A percentile compares a stretch with the other conserved stretches of the same genome.
These are phyloP conservation scores for Effrenium voratum DNA, from an alignment of 73 alveolate species.

Conservation along the genomic window DNA sequence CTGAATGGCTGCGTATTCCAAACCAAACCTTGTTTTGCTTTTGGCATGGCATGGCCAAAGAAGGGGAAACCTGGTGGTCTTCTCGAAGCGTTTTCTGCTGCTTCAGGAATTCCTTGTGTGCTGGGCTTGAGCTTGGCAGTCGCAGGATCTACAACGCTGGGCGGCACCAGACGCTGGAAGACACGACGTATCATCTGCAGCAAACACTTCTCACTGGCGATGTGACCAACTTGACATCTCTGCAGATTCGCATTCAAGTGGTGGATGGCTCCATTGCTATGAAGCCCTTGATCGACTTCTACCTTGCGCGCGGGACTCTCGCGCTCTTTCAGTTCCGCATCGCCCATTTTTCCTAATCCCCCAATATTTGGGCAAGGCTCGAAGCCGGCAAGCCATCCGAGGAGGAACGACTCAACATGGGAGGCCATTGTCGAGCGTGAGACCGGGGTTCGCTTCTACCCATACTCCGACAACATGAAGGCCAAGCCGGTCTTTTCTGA, in stretches of 20 bases:
- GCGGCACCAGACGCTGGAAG: slow-evolving; percentile 61
- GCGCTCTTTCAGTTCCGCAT: too few species aligned
- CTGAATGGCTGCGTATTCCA: too few species aligned
- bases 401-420: slow-evolving; percentile 54
- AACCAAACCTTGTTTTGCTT: not conserved
- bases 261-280: slow-evolving; percentile 59
- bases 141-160: slow-evolving; percentile 62
- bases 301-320: slow-evolving; percentile 25
- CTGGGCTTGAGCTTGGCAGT: not conserved
- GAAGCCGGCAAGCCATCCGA: too few species aligned
- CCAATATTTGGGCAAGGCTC: too few species aligned
- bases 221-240: slow-evolving; percentile 18
- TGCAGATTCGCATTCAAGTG: slow-evolving; percentile 57
- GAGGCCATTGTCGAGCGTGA: slow-evolving; percentile 83
- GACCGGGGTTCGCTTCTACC: slow-evolving; percentile 81
- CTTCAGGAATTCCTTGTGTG: not conserved
- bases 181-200: slow-evolving; percentile 64
- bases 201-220: slow-evolving; percentile 58
- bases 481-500: not conserved
- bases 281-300: slow-evolving; percentile 41
- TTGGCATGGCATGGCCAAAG: not conserved
- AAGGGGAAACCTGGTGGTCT: not conserved
- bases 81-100: not conserved
- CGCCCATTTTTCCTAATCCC: too few species aligned
- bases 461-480: slow-evolving; percentile 45